A percentile compares a stretch with the other conserved stretches of the same genome.
These are phyloP conservation scores for Dinochytrium kinnereticum DNA, from an alignment of 371 early-diverging fungal species.

Conservation along the genomic window DNA sequence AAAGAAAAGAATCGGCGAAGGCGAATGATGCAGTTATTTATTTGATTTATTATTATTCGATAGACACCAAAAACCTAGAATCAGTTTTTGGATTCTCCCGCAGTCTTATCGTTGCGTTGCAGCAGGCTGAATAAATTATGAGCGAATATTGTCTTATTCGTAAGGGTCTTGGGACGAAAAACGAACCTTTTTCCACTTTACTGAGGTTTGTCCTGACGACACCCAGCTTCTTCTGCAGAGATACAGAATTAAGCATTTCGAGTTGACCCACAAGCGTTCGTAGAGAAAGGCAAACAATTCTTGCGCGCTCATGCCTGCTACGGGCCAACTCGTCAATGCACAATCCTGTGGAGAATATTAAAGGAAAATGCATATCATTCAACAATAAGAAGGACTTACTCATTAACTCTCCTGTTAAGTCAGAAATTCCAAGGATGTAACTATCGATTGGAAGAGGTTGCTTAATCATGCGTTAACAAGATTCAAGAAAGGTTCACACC, in stretches of 20 bases:
- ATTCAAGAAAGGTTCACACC: neutral
- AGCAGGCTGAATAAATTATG: neutral
- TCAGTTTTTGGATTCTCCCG: neutral
- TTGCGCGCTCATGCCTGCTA: conserved; percentile 50
- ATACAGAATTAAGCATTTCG: conserved; percentile 30
- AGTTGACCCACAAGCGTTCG: conserved; percentile 49
- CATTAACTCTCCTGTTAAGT: conserved; percentile 77
- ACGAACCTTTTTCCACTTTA: conserved; percentile 52
- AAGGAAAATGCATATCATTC: neutral
- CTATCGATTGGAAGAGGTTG: conserved; percentile 57
- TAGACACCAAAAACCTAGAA: neutral
- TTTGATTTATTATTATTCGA: neutral
- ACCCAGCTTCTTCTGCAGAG: conserved; percentile 49
- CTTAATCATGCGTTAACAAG: conserved; percentile 1
- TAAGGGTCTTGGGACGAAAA: too few relatives aligned
- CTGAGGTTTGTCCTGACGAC: conserved; percentile 46
- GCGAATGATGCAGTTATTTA: neutral
- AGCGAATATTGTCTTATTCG: too few relatives aligned
- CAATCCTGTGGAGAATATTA: too few relatives aligned
- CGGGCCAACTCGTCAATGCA: conserved; percentile 61
- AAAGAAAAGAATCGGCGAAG: neutral
- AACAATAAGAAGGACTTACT: conserved; percentile 32
- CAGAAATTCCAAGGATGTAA: conserved; percentile 68
- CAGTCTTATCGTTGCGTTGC: neutral
- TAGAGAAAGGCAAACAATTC: conserved; percentile 56